Evolutionary conservation across 352 stramenopile species (phyloP).

Genomic region (Blastocystis hominis): DNA sequence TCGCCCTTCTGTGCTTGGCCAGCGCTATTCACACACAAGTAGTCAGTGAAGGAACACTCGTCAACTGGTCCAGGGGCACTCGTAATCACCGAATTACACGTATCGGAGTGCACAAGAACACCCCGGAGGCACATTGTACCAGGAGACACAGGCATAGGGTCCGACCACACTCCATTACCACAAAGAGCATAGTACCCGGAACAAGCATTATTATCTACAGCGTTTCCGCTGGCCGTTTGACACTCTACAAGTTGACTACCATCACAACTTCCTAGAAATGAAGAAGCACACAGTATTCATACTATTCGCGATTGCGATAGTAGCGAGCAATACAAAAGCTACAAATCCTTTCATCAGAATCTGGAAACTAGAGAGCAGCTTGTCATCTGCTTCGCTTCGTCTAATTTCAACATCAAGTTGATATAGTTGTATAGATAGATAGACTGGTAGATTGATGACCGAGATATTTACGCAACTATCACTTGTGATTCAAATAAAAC

Average conservation of each 20-base stretch:
- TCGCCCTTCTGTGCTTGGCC: neutral
- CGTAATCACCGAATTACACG: neutral
- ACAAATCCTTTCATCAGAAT: neutral
- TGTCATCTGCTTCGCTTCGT: neutral
- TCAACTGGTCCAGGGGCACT: neutral
- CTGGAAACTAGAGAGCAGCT: neutral
- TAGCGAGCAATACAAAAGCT: neutral
- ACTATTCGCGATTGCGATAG: neutral
- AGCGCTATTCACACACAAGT: neutral
- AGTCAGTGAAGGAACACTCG: neutral
- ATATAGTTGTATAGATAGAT: no score
- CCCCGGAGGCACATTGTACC: neutral
- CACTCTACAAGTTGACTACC: neutral
- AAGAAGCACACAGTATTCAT: neutral
- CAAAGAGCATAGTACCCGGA: neutral
- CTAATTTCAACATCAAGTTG: neutral
- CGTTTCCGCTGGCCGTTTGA: neutral
- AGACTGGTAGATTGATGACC: no score
- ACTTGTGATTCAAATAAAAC: no score
- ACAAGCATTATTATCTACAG: neutral
- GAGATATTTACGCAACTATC: no score
- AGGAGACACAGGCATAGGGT: neutral
- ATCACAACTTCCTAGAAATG: neutral
- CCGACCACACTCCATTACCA: neutral
- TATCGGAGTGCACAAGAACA: neutral